Evolutionary conservation across 2,329 filamentous ascomycete species (phyloP), one percentile per base, ranked within the genome.

Genomic region (Aureobasidium sp.): DNA sequence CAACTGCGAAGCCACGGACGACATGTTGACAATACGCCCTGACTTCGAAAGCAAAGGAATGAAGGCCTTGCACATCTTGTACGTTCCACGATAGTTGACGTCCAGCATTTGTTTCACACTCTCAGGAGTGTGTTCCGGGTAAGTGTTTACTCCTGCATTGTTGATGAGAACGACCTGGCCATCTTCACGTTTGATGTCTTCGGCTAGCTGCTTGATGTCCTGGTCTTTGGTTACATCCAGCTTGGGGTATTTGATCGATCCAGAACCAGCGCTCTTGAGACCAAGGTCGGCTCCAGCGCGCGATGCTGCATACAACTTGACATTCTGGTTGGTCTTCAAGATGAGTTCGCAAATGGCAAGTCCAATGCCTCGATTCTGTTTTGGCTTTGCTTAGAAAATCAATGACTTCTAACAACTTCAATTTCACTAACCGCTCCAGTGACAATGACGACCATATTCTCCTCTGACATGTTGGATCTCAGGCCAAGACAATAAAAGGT

Each of bases 1-100:
- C 44, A 73, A 64, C 13, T 64, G 60, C 0, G 68, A 71, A n/a
- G 66, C 70, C 11, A 71, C 65, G 21, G 72, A 72, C 4, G 73
- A 70, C 25, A 76, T 58, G 41, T 71, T 74, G 36, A 75, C 73
- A 27, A 76, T 73, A 34, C 74, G 68, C 30, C 69, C 69, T n/a
- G 63, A 36, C 27, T 64, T 58, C 25, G 62, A 62, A 14, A 73
- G 61, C 36, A 70, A 63, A 9, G 71, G 71, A 25, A 72, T 63
- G 63, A 72, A 68, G n/a, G 66, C 65, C 51, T 68, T 64, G 62
- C 71, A 73, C 70, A 73, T 71, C 67, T 72, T 66, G n/a, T 72
- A 59, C 7, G 70, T 73, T 37, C 72, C 73, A 48, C 67, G 62
- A 59, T 72, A 75, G 59, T 74, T 74, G 37, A 71, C 68, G 54